Conservation (phyloP, 345 rosid genomes). For the Heritiera littoralis region DNA sequence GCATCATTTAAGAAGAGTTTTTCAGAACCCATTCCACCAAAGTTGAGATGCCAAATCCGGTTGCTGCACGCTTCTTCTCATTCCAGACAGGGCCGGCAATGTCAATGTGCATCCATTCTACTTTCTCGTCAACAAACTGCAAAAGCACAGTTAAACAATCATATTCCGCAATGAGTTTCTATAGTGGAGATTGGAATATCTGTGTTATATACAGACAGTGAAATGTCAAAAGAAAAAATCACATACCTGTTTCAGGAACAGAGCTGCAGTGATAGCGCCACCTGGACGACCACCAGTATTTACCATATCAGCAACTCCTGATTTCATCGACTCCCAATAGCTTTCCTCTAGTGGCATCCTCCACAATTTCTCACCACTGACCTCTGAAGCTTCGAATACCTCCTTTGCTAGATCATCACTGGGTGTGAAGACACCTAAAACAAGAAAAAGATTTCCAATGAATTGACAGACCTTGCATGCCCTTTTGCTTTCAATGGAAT, state of each 20-base stretch:
- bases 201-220: neutral
- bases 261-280: constrained; percentile 87
- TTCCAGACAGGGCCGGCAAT: constrained; percentile 94
- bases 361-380: constrained; percentile 95
- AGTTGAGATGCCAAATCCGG: constrained; percentile 84
- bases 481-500: neutral
- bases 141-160: neutral
- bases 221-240: neutral
- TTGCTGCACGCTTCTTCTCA: constrained; percentile 50
- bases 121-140: constrained; percentile 1
- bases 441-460: neutral
- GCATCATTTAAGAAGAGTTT: constrained; percentile 51
- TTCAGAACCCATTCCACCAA: constrained; percentile 91
- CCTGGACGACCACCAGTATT: constrained; percentile 88
- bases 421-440: constrained; percentile 78
- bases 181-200: neutral
- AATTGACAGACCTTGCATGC: neutral
- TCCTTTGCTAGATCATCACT: constrained; percentile 85
- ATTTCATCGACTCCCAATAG: constrained; percentile 97
- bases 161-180: neutral
- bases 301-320: constrained; percentile 94
- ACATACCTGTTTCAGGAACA: constrained; percentile 87
- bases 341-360: constrained; percentile 97
- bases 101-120: constrained; percentile 97
- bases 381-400: constrained; percentile 62